Evolutionary conservation across 2,329 filamentous ascomycete genomes (phyloP), one percentile per base, ranked within the genome.

Genomic region (Trichoderma asperellum): DNA sequence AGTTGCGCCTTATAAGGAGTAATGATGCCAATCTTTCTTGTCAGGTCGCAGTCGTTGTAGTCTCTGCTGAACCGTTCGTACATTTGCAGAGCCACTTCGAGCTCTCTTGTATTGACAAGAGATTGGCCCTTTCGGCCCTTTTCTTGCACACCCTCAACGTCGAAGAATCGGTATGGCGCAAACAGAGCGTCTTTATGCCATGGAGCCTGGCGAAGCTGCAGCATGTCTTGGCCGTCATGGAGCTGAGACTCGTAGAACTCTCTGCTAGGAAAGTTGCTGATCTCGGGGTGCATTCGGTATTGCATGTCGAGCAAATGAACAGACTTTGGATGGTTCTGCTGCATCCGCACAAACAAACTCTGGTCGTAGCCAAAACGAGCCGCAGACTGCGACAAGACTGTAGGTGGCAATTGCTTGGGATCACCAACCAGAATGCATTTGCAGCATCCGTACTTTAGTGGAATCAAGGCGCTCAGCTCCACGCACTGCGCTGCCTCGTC

Each of bases 211-310:
- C 96, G 91, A 65, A 97, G 83, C 67, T 82, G 84, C 4, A 86
- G 89, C 94, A 98, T 98, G 73, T 92, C 87, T 70, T 87, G 87
- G 29, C 96, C 96, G 79, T 99, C 94, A 72, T 94, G 84, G 12
- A 99, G 87, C 72, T 89, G 88, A 34, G 92, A 89, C 77, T 98
- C 93, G 81, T 99, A 99, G 81, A 99, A 99, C 63, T 94, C 91
- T 74, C 87, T 84, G 79, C 94, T 97, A 1, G 96, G 96, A 79
- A 97, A 99, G 64, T 84, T 80, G 79, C 94, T 97, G 78, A 99
- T 99, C 73, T 96, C 93, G 0, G 96, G 96, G 81, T 99, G 96
- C 96, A 99, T 99, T 81, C 96, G 96, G 79, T 99, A 99, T 77
- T 99, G 96, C 68, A 92, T 96, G 77, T 98, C 95, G n/a, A 99